These are phyloP conservation scores for Aristolochia fimbriata DNA, from an alignment of 164 flowering plant species.

Conservation along the genomic window DNA sequence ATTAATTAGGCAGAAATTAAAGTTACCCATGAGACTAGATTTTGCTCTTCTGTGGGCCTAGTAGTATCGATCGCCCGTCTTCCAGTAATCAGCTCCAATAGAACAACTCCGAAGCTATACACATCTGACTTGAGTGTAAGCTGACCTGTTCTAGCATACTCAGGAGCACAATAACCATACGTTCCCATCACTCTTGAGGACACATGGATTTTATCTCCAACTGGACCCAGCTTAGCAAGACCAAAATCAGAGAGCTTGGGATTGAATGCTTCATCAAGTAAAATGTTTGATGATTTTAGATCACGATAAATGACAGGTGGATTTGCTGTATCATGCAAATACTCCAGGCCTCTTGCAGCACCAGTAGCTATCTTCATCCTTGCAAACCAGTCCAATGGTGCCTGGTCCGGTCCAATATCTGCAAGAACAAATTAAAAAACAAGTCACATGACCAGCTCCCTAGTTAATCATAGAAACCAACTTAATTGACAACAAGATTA, in stretches of 20 bases:
- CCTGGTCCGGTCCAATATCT: constrained; percentile 19
- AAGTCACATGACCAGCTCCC: not conserved
- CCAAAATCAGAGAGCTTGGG: constrained; percentile 62
- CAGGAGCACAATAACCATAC: constrained; percentile 67
- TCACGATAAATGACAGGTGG: constrained; percentile 63
- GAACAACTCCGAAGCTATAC: constrained; percentile 61
- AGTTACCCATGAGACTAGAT: constrained; percentile 62
- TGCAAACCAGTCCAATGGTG: constrained; percentile 37
- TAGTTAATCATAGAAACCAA: too few species aligned
- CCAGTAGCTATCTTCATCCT: constrained; percentile 57
- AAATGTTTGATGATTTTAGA: constrained; percentile 51
- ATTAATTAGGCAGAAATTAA: too few species aligned
- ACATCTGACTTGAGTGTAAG: constrained; percentile 57
- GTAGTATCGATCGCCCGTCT: constrained; percentile 62
- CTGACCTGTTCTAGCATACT: constrained; percentile 41
- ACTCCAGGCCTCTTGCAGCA: constrained; percentile 54
- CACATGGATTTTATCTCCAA: constrained; percentile 28
- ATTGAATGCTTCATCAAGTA: constrained; percentile 37
- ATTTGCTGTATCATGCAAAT: constrained; percentile 50
- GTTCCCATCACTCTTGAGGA: constrained; percentile 60
- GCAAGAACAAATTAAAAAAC: constrained; percentile 8
- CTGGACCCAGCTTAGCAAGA: constrained; percentile 45
- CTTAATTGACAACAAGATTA: too few species aligned
- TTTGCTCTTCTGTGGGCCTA: constrained; percentile 42
- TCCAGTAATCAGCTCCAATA: constrained; percentile 60